Evolutionary conservation across 2,329 filamentous ascomycete species (phyloP).

Genomic region (Chalaropsis ovoidea): DNA sequence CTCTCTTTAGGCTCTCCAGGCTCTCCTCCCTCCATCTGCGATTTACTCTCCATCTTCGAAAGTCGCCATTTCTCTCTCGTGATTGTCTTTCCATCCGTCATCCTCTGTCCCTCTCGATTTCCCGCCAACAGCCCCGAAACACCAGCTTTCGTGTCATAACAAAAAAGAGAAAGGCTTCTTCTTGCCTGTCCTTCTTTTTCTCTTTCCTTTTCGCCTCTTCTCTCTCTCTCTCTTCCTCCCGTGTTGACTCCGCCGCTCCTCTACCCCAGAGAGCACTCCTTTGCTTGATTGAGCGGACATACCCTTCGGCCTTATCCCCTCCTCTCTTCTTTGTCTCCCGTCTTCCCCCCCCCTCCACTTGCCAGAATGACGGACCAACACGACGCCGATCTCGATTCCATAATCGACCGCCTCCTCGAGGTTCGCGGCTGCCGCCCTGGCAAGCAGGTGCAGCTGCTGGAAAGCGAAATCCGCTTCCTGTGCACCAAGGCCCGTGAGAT

Average conservation of each 20-base stretch:
- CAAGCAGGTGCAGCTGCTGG: slow-evolving; percentile 95
- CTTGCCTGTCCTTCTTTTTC: slow-evolving; percentile 8
- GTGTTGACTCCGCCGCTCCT: slow-evolving; percentile 20
- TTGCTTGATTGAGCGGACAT: slow-evolving; percentile 14
- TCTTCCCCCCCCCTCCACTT: background rate
- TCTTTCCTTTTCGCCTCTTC: background rate
- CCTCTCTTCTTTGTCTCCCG: slow-evolving; percentile 12
- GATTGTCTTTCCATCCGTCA: slow-evolving; percentile 4
- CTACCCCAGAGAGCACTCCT: background rate
- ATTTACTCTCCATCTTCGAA: slow-evolving; percentile 7
- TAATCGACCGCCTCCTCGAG: slow-evolving; percentile 96
- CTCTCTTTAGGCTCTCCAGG: background rate
- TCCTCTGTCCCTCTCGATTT: background rate
- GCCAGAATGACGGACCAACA: slow-evolving; percentile 52
- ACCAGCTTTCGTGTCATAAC: background rate
- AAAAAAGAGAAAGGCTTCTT: background rate
- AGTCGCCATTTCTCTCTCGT: slow-evolving; percentile 8
- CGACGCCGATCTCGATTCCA: slow-evolving; percentile 97
- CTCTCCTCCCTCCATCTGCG: background rate
- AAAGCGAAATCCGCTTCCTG: slow-evolving; percentile 90
- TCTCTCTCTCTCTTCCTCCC: background rate
- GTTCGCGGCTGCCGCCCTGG: slow-evolving; percentile 94
- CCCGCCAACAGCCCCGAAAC: slow-evolving; percentile 5
- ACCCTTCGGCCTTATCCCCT: background rate
- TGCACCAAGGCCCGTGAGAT: slow-evolving; percentile 99